Conservation (phyloP, 2,329 filamentous ascomycete species). For the Talaromyces marneffei region DNA sequence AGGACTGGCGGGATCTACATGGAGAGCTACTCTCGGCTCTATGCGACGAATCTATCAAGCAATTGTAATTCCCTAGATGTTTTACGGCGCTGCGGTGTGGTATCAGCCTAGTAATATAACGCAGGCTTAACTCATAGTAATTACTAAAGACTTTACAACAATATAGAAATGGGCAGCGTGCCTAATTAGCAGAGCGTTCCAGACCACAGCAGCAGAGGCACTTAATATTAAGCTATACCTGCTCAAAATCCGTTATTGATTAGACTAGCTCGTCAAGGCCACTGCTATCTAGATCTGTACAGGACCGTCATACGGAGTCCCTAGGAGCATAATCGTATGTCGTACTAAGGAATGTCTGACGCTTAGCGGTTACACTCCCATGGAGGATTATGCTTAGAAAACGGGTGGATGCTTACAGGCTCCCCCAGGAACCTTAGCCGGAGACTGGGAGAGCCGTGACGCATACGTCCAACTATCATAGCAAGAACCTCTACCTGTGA, state of each 20-base stretch:
- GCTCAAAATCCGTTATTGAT: neutral
- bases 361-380: neutral
- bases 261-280: neutral
- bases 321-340: neutral
- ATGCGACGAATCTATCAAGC: neutral
- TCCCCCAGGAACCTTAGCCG: neutral
- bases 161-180: neutral
- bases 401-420: neutral
- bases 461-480: conserved; percentile 11
- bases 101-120: neutral
- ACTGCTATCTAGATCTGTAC: neutral
- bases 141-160: neutral
- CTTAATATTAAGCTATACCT: neutral
- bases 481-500: conserved; percentile 5
- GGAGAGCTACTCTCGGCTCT: neutral
- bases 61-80: neutral
- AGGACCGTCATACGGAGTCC: neutral
- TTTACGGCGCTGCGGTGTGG: neutral
- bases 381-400: neutral
- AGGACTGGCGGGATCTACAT: neutral
- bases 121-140: neutral
- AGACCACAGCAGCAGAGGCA: neutral
- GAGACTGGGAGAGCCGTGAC: conserved; percentile 3
- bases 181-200: neutral
- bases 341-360: neutral